phyloP scores from a whole-genome alignment of 495 filamentous ascomycete genomes.

The Cercophora samala region DNA sequence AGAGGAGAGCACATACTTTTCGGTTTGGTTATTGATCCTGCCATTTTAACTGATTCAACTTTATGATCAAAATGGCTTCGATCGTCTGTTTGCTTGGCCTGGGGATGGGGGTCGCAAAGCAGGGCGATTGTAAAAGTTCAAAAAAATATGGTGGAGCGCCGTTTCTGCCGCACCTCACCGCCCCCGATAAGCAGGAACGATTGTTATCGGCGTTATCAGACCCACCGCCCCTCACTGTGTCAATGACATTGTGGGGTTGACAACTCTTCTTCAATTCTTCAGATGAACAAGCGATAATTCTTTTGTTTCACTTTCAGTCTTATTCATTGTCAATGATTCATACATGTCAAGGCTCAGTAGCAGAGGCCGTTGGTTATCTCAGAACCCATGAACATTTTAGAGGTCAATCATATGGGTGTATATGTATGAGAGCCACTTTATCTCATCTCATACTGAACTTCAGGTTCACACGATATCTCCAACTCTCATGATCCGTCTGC shows the following conservation, averaged over 20 bases:
- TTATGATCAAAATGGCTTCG: conserved; percentile 5
- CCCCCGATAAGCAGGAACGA: conserved; percentile 29
- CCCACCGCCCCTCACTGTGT: conserved; percentile 16
- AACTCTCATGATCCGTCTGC: not conserved
- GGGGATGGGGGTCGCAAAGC: not conserved
- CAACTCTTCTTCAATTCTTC: not conserved
- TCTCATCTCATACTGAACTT: not conserved
- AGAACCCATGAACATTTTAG: no score
- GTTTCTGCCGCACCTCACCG: conserved; percentile 41
- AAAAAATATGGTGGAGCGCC: conserved; percentile 34
- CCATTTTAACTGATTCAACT: conserved; percentile 34
- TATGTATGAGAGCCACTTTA: no score
- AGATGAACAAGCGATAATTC: not conserved
- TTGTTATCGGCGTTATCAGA: conserved; percentile 16
- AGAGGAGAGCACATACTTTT: conserved; percentile 40
- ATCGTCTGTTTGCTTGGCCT: conserved; percentile 7
- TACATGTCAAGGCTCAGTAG: no score
- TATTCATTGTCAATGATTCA: no score
- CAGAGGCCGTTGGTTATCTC: no score
- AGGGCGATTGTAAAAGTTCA: not conserved
- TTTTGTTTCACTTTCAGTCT: not conserved
- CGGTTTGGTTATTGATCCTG: conserved; percentile 51
- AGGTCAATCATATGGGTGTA: no score
- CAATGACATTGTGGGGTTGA: conserved; percentile 6
- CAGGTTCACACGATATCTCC: not conserved